Base-by-base conservation (phyloP, 805 yeast genomes). In the Yamadazyma akitaensis region DNA sequence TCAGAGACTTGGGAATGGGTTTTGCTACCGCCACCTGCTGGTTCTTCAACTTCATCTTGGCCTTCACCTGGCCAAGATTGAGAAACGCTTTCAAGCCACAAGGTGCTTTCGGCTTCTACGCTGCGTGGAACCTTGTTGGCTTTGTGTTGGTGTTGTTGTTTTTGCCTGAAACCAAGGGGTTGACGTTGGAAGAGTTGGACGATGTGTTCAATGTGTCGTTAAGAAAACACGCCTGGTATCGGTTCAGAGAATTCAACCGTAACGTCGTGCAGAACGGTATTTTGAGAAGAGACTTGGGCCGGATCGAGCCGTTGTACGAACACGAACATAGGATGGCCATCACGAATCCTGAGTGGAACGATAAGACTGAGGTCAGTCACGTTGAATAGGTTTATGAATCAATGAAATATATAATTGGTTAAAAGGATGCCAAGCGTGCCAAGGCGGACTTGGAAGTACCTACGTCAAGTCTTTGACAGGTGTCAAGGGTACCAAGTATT, bases 61-160 rank as follows among this genome's bases (percentile, higher is more conserved):
- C 94, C 18, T 74, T 88, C 51, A 82, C 95, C 5, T 84, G 94
- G 94, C 94, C 95, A 28, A 71, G 87, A 17, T 65, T 88, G 62
- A 64, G 79, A 48, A 75, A 66, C 39, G 82, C 84, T 0, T 83
- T 88, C 68, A 81, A 79, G 46, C 79, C 89, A 2, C 88, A 84
- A 52, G 96, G 96, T 62, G 95, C 95, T 2, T 88, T 86, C 62
- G 90, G 94, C 10, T 88, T 83, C 77, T 88, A 87, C 60, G 96
- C 94, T 1, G 96, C 84, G 12, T 85, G 92, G 91, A 88, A 88
- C 62, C 55, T 81, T 46, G 67, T 81, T 44, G 88, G 87, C 0
- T 82, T 82, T 70, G 80, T 81, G 65, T 55, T 87, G 57, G 87
- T 85, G 7, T 74, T 87, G 44, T 82, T 85, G 75, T 72, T 84